Percentiles rank a stretch among this genome's conserved stretches.
These are phyloP conservation scores for Glycine tomentella DNA, from an alignment of 306 rosid species.

Conservation along the genomic window DNA sequence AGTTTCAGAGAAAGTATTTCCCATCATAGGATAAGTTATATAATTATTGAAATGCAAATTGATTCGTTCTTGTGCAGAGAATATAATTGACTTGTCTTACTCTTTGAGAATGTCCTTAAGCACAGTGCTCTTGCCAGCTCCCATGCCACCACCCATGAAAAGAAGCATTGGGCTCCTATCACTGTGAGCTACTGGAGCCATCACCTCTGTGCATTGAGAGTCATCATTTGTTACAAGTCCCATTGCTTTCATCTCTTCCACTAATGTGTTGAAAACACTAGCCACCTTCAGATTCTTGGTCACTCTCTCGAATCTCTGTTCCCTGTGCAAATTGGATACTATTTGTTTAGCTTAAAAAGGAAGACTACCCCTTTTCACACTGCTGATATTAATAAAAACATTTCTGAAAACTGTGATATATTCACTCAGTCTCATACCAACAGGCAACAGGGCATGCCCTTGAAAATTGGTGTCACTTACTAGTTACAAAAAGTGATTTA, in stretches of 20 bases:
- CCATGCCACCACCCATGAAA: conserved; percentile 99
- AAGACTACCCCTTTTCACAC: neutral
- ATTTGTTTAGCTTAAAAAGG: conserved; percentile 44
- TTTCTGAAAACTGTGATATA: too few relatives aligned
- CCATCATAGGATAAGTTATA: neutral
- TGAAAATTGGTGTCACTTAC: conserved; percentile 1
- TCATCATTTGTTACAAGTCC: conserved; percentile 78
- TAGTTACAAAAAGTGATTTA: conserved; percentile 6
- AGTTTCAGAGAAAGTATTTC: too few relatives aligned
- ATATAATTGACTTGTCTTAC: conserved; percentile 48
- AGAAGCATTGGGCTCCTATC: conserved; percentile 96
- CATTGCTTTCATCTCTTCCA: conserved; percentile 99
- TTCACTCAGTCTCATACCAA: neutral
- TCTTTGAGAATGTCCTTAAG: conserved; percentile 96
- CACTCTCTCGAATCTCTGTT: conserved; percentile 91
- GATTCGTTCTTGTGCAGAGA: neutral
- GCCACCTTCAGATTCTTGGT: conserved; percentile 96
- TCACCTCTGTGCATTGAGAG: conserved; percentile 91
- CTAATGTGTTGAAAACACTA: conserved; percentile 83
- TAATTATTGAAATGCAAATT: neutral
- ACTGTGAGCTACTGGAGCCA: conserved; percentile 95
- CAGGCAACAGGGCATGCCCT: neutral
- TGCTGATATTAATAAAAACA: too few relatives aligned
- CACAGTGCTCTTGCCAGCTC: conserved; percentile 98
- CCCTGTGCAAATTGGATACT: conserved; percentile 53